Percentiles rank a stretch among this genome's conserved stretches.
These are phyloP conservation scores for Paramyrothecium roridum DNA, from an alignment of 2,329 filamentous ascomycete genomes.

Conservation along the genomic window DNA sequence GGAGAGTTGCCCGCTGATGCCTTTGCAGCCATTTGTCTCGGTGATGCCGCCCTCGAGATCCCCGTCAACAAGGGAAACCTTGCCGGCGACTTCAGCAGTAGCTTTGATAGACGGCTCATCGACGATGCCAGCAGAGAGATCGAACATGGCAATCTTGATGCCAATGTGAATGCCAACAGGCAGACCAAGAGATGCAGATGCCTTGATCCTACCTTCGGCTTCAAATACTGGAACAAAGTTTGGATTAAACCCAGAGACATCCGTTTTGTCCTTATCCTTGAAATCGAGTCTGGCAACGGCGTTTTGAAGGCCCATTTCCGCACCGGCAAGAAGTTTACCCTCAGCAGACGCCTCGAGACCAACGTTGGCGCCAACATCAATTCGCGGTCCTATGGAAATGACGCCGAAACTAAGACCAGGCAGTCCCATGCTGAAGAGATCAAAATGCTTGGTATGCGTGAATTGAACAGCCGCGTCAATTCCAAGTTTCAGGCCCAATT, in stretches of 20 bases:
- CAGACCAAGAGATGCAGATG: conserved; percentile 21
- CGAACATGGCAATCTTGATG: conserved; percentile 15
- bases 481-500: conserved; percentile 23
- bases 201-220: conserved; percentile 18
- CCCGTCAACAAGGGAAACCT: conserved; percentile 4
- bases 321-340: conserved; percentile 24
- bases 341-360: conserved; percentile 16
- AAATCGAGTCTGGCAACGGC: conserved; percentile 18
- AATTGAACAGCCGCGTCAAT: conserved; percentile 23
- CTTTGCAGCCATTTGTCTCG: conserved; percentile 16
- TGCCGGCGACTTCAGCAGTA: conserved; percentile 12
- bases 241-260: conserved; percentile 17
- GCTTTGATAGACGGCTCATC: conserved; percentile 24
- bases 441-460: conserved; percentile 11
- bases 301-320: conserved; percentile 22
- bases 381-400: conserved; percentile 18
- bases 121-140: conserved; percentile 16
- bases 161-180: conserved; percentile 21
- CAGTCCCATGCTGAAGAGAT: conserved; percentile 19
- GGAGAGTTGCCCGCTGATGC: conserved; percentile 20
- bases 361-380: conserved; percentile 18
- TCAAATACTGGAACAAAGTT: conserved; percentile 24
- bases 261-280: conserved; percentile 12
- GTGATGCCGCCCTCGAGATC: conserved; percentile 10
- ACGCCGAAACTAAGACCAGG: conserved; percentile 20